phyloP scores from a whole-genome alignment of 768 basidiomycete species.

The Termitomyces sp. region DNA sequence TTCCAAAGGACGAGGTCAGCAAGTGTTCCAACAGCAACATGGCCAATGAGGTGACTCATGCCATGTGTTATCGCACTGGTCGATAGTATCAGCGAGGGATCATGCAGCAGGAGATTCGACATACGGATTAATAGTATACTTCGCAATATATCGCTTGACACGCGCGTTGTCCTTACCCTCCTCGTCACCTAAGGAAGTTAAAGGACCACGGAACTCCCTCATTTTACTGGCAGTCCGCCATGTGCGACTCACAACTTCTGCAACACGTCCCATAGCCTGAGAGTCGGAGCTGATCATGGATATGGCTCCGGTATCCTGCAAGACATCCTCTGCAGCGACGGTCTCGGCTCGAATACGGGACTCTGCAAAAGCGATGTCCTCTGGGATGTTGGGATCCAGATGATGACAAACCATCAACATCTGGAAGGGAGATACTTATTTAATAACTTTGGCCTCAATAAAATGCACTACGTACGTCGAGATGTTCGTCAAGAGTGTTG shows the following conservation, averaged over 20 bases:
- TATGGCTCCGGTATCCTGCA: slow-evolving; percentile 90
- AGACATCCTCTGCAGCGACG: slow-evolving; percentile 93
- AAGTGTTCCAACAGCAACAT: slow-evolving; percentile 73
- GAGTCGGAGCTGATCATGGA: slow-evolving; percentile 96
- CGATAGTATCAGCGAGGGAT: not conserved
- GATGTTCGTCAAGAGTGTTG: slow-evolving; percentile 95
- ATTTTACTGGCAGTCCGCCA: slow-evolving; percentile 99
- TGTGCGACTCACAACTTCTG: slow-evolving; percentile 86
- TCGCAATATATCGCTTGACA: slow-evolving; percentile 92
- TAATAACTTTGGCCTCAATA: not conserved
- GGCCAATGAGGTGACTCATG: slow-evolving; percentile 81
- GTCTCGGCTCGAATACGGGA: slow-evolving; percentile 97
- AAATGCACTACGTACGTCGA: slow-evolving; percentile 62
- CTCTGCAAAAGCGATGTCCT: slow-evolving; percentile 94
- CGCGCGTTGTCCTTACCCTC: slow-evolving; percentile 76
- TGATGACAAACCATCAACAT: slow-evolving; percentile 99
- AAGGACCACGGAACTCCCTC: slow-evolving; percentile 70
- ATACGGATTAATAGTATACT: slow-evolving; percentile 97
- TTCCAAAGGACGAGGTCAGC: slow-evolving; percentile 97
- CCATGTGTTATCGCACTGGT: slow-evolving; percentile 89
- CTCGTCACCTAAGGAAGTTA: slow-evolving; percentile 61
- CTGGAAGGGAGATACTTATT: slow-evolving; percentile 35
- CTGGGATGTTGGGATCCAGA: slow-evolving; percentile 83
- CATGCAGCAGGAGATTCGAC: slow-evolving; percentile 21
- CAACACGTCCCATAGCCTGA: slow-evolving; percentile 98